phyloP scores from a whole-genome alignment of 257 asterid genomes.

The Fraxinus anomala region DNA sequence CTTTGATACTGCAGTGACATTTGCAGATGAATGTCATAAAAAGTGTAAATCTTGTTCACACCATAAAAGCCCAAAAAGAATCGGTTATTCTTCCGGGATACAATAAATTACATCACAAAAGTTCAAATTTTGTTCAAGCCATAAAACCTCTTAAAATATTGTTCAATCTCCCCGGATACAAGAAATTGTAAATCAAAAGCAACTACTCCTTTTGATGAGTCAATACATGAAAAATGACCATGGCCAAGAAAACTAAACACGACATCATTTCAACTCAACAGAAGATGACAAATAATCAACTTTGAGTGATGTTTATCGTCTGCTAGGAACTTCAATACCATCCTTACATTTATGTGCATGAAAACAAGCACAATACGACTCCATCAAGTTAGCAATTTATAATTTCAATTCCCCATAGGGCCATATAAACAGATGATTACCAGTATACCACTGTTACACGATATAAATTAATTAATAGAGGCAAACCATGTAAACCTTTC shows the following conservation, averaged over 20 bases:
- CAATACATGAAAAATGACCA: background rate
- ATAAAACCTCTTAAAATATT: background rate
- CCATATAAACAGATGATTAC: background rate
- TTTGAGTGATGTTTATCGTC: background rate
- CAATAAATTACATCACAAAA: background rate
- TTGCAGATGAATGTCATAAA: constrained; percentile 35
- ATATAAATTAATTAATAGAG: background rate
- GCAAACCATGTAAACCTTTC: background rate
- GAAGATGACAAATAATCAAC: background rate
- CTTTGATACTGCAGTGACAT: constrained; percentile 54
- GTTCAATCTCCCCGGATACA: too few species aligned
- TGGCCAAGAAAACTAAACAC: background rate
- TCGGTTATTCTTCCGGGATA: background rate
- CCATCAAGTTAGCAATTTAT: background rate
- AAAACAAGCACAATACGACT: background rate
- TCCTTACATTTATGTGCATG: background rate
- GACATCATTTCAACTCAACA: background rate
- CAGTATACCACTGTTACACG: background rate
- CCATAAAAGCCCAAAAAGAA: background rate
- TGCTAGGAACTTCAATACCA: background rate
- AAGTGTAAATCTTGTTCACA: constrained; percentile 7
- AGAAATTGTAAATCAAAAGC: too few species aligned
- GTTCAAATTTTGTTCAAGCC: background rate
- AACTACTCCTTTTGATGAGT: too few species aligned
- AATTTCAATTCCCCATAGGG: background rate